Evolutionary conservation across 2,329 filamentous ascomycete species (phyloP).

Genomic region (Exutisphaerella laricina): DNA sequence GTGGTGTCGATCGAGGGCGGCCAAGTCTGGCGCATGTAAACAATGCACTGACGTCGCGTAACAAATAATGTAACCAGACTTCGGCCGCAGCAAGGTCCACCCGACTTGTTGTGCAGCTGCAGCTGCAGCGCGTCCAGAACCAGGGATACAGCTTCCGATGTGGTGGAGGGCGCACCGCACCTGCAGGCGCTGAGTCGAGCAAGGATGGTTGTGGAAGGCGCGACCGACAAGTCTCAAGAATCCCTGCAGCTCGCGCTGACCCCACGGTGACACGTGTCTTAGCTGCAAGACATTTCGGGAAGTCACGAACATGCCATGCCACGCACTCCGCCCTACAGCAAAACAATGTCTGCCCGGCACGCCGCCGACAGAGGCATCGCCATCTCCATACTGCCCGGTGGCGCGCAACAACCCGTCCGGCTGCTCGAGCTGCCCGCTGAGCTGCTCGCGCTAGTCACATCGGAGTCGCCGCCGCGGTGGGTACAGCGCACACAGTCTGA

Average conservation of each 20-base stretch:
- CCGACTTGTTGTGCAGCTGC: no score
- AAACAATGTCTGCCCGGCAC: constrained; percentile 42
- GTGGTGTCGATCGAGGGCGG: not conserved
- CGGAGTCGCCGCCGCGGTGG: constrained; percentile 10
- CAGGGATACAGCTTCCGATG: no score
- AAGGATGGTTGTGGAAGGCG: no score
- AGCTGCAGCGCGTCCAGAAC: no score
- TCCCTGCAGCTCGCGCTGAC: no score
- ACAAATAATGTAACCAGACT: no score
- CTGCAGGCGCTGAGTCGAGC: no score
- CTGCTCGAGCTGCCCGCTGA: constrained; percentile 57
- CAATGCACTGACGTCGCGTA: not conserved
- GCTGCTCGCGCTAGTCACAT: constrained; percentile 48
- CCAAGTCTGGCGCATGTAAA: not conserved
- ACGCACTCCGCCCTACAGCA: not conserved
- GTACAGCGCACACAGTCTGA: not conserved
- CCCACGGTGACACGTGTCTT: no score
- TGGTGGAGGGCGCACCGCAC: no score
- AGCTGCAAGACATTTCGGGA: no score
- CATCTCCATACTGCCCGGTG: constrained; percentile 39
- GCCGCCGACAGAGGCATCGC: constrained; percentile 37
- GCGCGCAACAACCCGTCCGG: constrained; percentile 49
- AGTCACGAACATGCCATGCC: not conserved
- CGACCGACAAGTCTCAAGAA: no score
- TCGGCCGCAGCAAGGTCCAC: constrained; percentile 4